phyloP scores from a whole-genome alignment of 169 alveolate genomes.

The Theileria parva region DNA sequence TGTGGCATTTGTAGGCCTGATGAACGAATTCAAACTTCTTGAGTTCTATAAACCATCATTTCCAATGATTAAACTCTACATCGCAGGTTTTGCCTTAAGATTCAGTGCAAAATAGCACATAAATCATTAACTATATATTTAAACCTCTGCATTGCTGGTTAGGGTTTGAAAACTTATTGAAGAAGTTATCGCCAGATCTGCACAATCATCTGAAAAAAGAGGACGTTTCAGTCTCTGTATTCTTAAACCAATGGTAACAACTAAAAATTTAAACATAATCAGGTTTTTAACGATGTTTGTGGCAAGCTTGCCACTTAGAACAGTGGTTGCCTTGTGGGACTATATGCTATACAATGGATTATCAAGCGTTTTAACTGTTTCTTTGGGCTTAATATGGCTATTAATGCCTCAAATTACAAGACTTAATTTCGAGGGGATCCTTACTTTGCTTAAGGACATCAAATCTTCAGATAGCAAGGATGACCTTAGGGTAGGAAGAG shows the following conservation, averaged over 20 bases:
- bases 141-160: neutral
- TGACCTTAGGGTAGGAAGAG: slow-evolving; percentile 59
- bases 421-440: slow-evolving; percentile 63
- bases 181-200: slow-evolving; percentile 65
- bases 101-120: too few relatives aligned
- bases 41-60: slow-evolving; percentile 74
- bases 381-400: slow-evolving; percentile 52
- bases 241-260: slow-evolving; percentile 74
- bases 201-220: slow-evolving; percentile 67
- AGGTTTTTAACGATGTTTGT: slow-evolving; percentile 76
- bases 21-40: slow-evolving; percentile 68
- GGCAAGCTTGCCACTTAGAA: slow-evolving; percentile 71
- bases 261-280: neutral
- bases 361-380: slow-evolving; percentile 53
- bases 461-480: slow-evolving; percentile 64
- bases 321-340: slow-evolving; percentile 78
- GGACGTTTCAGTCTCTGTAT: slow-evolving; percentile 74
- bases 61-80: slow-evolving; percentile 71
- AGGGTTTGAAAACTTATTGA: slow-evolving; percentile 67
- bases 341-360: slow-evolving; percentile 66
- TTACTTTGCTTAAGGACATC: slow-evolving; percentile 45
- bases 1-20: slow-evolving; percentile 73
- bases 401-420: slow-evolving; percentile 55
- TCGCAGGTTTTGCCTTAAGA: slow-evolving; percentile 33
- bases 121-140: too few relatives aligned